Conservation (phyloP, 164 flowering plant species). For the Chimonanthus praecox region DNA sequence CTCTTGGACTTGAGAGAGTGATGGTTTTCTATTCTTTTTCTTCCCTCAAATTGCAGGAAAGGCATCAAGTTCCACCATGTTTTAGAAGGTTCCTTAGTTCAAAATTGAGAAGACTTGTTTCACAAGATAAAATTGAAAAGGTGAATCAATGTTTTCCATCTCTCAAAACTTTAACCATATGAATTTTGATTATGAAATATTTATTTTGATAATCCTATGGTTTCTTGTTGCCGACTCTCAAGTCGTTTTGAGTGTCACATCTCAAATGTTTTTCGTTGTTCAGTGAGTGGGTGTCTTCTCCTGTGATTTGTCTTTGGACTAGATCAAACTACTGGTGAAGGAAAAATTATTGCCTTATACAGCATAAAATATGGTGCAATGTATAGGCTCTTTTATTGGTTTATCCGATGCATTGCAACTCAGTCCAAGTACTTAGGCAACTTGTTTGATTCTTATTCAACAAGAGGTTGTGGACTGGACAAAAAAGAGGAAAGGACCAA, state of each 20-base stretch:
- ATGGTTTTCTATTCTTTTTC: neutral
- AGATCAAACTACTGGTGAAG: no score
- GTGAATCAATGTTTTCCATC: constrained; percentile 20
- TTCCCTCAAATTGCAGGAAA: constrained; percentile 46
- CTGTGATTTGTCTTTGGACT: no score
- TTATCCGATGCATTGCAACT: no score
- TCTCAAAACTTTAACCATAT: neutral
- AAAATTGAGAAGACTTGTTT: constrained; percentile 69
- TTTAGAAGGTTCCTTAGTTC: constrained; percentile 61
- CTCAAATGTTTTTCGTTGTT: no score
- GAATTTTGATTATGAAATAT: neutral
- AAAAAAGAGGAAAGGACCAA: no score
- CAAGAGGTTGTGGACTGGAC: no score
- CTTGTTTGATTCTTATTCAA: no score
- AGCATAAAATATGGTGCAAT: no score
- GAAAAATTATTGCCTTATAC: no score
- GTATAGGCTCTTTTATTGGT: no score
- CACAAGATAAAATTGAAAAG: constrained; percentile 80
- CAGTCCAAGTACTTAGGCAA: no score
- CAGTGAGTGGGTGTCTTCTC: no score
- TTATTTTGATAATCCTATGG: neutral
- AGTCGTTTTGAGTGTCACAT: neutral
- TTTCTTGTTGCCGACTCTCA: neutral
- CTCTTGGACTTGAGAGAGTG: neutral
- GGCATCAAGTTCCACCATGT: constrained; percentile 58